A percentile compares a stretch with the other conserved stretches of the same genome.
These are phyloP conservation scores for Eimeria maxima DNA, from an alignment of 169 alveolate genomes.

Conservation along the genomic window DNA sequence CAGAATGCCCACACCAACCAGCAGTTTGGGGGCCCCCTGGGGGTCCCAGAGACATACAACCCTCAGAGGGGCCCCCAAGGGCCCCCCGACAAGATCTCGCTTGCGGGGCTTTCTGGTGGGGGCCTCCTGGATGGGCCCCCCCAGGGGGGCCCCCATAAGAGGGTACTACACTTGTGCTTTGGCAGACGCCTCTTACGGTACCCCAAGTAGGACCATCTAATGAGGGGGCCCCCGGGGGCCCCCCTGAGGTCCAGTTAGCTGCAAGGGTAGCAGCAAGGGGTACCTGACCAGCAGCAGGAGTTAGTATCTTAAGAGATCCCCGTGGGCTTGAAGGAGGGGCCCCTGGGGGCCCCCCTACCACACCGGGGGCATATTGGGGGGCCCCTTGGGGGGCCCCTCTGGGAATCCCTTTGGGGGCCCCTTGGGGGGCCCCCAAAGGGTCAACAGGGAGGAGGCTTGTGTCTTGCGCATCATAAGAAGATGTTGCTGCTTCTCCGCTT, in stretches of 20 bases:
- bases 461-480: not conserved
- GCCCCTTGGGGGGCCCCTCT: not conserved
- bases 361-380: not conserved
- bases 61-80: slow-evolving; percentile 11
- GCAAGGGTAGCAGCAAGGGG: not conserved
- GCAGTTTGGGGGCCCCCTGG: not conserved
- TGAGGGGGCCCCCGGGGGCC: slow-evolving; percentile 9
- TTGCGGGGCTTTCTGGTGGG: not conserved
- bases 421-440: too few relatives aligned
- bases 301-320: too few relatives aligned
- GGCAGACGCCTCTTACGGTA: not conserved
- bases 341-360: not conserved
- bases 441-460: not conserved
- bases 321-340: too few relatives aligned
- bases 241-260: not conserved
- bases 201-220: not conserved
- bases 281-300: too few relatives aligned
- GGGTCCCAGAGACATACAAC: slow-evolving; percentile 1
- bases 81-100: not conserved
- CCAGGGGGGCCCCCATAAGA: not conserved
- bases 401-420: too few relatives aligned
- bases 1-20: not conserved
- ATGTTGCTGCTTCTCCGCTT: not conserved
- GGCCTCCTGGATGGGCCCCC: slow-evolving; percentile 23
- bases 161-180: too few relatives aligned